A percentile compares a stretch with the other conserved stretches of the same genome.
Evolutionary conservation across 2,329 filamentous ascomycete genomes (phyloP).

Genomic region (Lachnellula subtilissima): DNA sequence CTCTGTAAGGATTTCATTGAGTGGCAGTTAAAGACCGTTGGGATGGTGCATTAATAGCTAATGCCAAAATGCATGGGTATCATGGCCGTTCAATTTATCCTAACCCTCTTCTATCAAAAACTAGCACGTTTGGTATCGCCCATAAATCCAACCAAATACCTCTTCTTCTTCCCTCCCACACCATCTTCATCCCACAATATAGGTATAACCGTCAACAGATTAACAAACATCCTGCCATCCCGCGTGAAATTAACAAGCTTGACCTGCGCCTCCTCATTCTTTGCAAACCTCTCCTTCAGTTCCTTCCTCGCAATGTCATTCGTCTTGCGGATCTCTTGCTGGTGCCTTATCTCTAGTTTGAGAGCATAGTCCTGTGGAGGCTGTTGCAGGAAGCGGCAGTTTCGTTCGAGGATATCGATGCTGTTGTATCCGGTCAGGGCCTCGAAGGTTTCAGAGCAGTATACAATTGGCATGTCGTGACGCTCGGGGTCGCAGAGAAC

Average conservation of each 20-base stretch:
- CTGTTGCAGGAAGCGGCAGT: conserved; percentile 89
- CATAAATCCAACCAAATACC: conserved; percentile 4
- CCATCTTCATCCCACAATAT: background rate
- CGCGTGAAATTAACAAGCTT: conserved; percentile 92
- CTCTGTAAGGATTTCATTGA: too few relatives aligned
- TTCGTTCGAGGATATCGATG: conserved; percentile 80
- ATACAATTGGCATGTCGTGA: conserved; percentile 86
- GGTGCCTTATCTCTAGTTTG: conserved; percentile 55
- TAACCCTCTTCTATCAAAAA: background rate
- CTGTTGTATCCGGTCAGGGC: conserved; percentile 84
- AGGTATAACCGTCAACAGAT: conserved; percentile 73
- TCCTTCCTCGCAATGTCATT: conserved; percentile 78
- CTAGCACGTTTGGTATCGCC: background rate
- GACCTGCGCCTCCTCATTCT: conserved; percentile 74
- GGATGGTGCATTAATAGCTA: too few relatives aligned
- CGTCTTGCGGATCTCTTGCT: conserved; percentile 69
- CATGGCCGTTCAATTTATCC: background rate
- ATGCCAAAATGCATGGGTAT: background rate
- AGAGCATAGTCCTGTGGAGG: conserved; percentile 63
- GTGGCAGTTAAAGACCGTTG: too few relatives aligned
- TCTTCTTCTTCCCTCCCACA: background rate
- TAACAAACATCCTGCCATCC: conserved; percentile 88
- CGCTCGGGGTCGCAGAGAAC: conserved; percentile 88
- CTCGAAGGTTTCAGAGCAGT: conserved; percentile 91
- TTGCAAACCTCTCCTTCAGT: conserved; percentile 72